These are phyloP conservation scores for Penicillium sp. DNA, from an alignment of 2,329 filamentous ascomycete species.

Conservation along the genomic window DNA sequence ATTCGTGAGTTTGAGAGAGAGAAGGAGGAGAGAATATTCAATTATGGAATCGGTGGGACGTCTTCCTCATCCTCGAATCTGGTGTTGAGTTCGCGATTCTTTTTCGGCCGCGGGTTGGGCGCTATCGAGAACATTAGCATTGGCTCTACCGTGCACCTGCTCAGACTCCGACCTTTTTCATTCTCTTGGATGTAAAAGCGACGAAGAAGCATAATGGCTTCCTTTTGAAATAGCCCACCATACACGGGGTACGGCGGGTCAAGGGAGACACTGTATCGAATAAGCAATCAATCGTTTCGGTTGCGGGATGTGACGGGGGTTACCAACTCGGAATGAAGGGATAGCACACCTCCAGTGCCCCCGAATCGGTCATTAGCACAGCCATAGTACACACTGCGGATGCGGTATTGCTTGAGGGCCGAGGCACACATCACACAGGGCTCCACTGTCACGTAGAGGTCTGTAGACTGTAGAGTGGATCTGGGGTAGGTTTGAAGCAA, in stretches of 20 bases:
- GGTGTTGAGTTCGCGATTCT: conserved; percentile 59
- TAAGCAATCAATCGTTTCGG: background rate
- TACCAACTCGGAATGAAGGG: conserved; percentile 66
- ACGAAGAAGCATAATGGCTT: conserved; percentile 85
- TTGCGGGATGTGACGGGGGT: background rate
- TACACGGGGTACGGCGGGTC: conserved; percentile 77
- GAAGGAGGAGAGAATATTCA: background rate
- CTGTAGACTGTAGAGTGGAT: conserved; percentile 65
- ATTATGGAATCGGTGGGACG: background rate
- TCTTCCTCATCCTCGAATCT: conserved; percentile 42
- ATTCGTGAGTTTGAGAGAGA: background rate
- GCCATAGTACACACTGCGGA: conserved; percentile 89
- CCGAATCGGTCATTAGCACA: conserved; percentile 96
- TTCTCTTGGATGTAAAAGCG: conserved; percentile 99
- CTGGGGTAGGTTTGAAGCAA: conserved; percentile 62
- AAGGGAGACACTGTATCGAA: conserved; percentile 56
- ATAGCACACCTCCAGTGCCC: conserved; percentile 88
- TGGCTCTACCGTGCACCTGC: background rate
- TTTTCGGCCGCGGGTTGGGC: conserved; percentile 61
- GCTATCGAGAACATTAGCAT: conserved; percentile 37
- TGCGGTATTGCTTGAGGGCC: conserved; percentile 78
- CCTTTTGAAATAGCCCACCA: conserved; percentile 82
- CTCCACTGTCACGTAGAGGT: conserved; percentile 95
- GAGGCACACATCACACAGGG: conserved; percentile 99
- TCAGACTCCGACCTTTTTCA: conserved; percentile 61